Conservation (phyloP, 75 land plant genomes). For the Larix kaempferi region DNA sequence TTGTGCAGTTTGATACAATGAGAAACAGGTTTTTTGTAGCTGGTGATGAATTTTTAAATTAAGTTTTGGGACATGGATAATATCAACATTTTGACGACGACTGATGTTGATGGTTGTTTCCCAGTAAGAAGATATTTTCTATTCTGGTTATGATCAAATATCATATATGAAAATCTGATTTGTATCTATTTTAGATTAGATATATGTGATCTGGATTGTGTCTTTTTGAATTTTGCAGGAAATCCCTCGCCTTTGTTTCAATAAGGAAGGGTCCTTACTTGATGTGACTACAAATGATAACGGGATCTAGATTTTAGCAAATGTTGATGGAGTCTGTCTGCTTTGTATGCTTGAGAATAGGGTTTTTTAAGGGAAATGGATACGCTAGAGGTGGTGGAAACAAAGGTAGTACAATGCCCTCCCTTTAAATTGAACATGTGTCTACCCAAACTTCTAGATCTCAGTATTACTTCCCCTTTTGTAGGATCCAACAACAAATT, state of each 20-base stretch:
- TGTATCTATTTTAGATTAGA: no score
- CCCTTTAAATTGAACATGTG: no score
- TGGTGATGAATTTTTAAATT: slow-evolving; percentile 19
- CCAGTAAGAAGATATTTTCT: slow-evolving; percentile 8
- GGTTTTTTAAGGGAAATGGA: slow-evolving; percentile 41
- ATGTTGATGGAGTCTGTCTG: slow-evolving; percentile 45
- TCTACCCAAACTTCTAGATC: no score
- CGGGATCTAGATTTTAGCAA: slow-evolving; percentile 46
- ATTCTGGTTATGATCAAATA: no score
- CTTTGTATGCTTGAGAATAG: slow-evolving; percentile 59
- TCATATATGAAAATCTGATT: no score
- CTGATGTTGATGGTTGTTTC: slow-evolving; percentile 17
- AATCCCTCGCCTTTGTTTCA: slow-evolving; percentile 29
- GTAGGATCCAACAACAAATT: no score
- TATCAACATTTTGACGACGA: slow-evolving; percentile 14
- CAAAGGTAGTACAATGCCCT: no score
- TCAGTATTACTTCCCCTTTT: no score
- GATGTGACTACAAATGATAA: slow-evolving; percentile 35
- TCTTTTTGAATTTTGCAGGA: slow-evolving; percentile 7
- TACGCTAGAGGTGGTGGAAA: slow-evolving; percentile 19
- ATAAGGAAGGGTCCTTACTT: slow-evolving; percentile 29
- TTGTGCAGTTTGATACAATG: slow-evolving; percentile 23
- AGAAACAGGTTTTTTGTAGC: slow-evolving; percentile 15
- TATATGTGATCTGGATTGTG: no score
- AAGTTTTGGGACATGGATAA: slow-evolving; percentile 29